Evolutionary conservation across 371 early-diverging fungal genomes (phyloP), one percentile per base, ranked within the genome.

Genomic region (Chytridiales sp.): DNA sequence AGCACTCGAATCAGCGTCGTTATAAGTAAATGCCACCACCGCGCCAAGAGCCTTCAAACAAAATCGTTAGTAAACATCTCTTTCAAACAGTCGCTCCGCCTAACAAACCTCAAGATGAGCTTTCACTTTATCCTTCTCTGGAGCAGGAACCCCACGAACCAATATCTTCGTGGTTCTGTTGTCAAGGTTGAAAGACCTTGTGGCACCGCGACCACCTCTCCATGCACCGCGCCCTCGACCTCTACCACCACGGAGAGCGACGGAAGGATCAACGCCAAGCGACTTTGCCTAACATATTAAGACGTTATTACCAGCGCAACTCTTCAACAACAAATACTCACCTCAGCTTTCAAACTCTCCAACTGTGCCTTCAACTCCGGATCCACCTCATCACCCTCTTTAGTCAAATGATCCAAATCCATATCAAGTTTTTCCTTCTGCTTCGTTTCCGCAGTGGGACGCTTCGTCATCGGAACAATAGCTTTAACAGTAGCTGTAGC

Each of bases 141-240:
- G 69, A 50, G 73, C 60, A 24, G 82, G 77, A 4, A 83, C 67
- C 34, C 79, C 76, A 29, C 79, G 78, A 19, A 87, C 70, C 34
- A 77, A 55, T 31, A 90, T 51, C 62, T 83, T 86, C 6, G 84
- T 85, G 1, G 89, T 79, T 11, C 90, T 81, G 47, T 87, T 85
- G 65, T 90, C 90, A 34, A 90, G 57, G 41, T 64, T 72, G 47
- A 74, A 77, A 2, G 77, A 67, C 6, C 76, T 43, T 19, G 55
- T 50, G 19, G 53, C 63, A 6, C 64, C 60, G n/a, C n/a, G n/a
- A 22, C 41, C 48, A 9, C 54, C 58, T 2, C 44, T 47, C 42
- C 47, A 34, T 6, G 62, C 13, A 8, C 64, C 63, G 19, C 59
- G 46, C n/a, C 57, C 59, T 8, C 53, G 64, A 9, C 78, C 69